Conservation (phyloP, 768 basidiomycete species). For the Suillus weaverae region DNA sequence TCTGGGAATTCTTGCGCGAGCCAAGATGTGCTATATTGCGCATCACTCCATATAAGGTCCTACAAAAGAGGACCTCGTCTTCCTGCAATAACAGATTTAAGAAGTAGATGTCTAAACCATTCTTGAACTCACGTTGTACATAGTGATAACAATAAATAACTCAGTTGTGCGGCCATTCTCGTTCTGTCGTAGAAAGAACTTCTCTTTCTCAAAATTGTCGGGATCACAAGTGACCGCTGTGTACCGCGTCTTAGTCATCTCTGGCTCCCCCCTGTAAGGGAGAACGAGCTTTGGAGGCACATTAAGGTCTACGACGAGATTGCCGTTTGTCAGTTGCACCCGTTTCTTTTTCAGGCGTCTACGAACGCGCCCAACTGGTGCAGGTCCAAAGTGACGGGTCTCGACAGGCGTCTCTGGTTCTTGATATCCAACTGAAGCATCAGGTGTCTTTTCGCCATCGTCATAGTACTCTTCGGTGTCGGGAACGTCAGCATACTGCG, state of each 20-base stretch:
- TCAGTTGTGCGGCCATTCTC: conserved; percentile 80
- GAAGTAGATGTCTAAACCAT: conserved; percentile 2
- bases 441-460: conserved; percentile 25
- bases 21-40: conserved; percentile 79
- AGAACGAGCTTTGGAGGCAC: conserved; percentile 85
- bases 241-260: conserved; percentile 73
- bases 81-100: conserved; percentile 47
- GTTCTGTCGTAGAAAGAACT: conserved; percentile 85
- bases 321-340: conserved; percentile 83
- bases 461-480: conserved; percentile 20
- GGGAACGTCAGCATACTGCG: conserved; percentile 28
- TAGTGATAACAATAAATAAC: conserved; percentile 91
- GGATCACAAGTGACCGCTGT: conserved; percentile 95
- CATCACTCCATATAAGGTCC: conserved; percentile 96
- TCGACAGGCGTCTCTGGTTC: conserved; percentile 56
- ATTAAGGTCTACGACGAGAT: conserved; percentile 80
- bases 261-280: conserved; percentile 65
- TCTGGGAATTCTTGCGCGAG: conserved; percentile 85
- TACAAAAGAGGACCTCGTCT: conserved; percentile 86
- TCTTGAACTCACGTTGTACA: conserved; percentile 80
- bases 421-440: conserved; percentile 29
- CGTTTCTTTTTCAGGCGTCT: conserved; percentile 80
- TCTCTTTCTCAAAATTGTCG: conserved; percentile 82
- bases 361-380: conserved; percentile 74
- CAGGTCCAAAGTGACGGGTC: conserved; percentile 86